phyloP scores from a whole-genome alignment of 805 yeast genomes.

The Wickerhamiella dianesei region DNA sequence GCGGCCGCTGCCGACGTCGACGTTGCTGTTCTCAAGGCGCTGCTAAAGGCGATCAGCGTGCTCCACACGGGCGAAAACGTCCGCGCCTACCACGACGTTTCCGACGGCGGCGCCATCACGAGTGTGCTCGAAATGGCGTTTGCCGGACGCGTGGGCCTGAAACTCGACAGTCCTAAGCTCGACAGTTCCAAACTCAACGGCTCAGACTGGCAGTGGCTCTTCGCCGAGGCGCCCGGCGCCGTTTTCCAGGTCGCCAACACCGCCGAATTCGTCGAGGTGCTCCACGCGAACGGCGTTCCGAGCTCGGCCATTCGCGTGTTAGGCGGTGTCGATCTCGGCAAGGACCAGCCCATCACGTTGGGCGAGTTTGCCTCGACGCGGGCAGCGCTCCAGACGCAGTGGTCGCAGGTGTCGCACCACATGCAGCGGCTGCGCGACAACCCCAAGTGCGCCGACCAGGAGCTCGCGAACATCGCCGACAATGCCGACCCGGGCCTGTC shows the following conservation, averaged over 20 bases:
- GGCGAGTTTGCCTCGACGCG: constrained; percentile 39
- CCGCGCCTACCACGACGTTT: constrained; percentile 84
- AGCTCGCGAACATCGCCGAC: constrained; percentile 58
- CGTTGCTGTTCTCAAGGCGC: constrained; percentile 45
- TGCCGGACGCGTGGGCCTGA: constrained; percentile 80
- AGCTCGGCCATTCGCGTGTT: constrained; percentile 42
- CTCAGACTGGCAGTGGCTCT: constrained; percentile 35
- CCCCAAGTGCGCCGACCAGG: constrained; percentile 82
- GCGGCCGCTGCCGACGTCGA: constrained; percentile 70
- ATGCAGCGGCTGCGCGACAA: constrained; percentile 89
- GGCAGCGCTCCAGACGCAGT: constrained; percentile 59
- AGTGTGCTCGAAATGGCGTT: constrained; percentile 92
- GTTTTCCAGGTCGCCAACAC: constrained; percentile 74
- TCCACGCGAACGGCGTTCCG: constrained; percentile 47
- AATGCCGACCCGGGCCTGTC: constrained; percentile 82
- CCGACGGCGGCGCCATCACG: constrained; percentile 89
- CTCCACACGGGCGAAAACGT: constrained; percentile 56
- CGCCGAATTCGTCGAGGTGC: constrained; percentile 40
- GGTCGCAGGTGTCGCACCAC: constrained; percentile 82
- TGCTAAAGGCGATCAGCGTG: constrained; percentile 53
- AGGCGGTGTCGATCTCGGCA: constrained; percentile 41
- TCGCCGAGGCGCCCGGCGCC: constrained; percentile 91
- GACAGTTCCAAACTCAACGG: no score
- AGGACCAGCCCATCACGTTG: constrained; percentile 40
- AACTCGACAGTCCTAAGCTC: constrained; percentile 39